Percentiles rank a stretch among this genome's conserved stretches.
phyloP scores from a whole-genome alignment of 2,329 filamentous ascomycete species.

The Lasiodiplodia sp. region DNA sequence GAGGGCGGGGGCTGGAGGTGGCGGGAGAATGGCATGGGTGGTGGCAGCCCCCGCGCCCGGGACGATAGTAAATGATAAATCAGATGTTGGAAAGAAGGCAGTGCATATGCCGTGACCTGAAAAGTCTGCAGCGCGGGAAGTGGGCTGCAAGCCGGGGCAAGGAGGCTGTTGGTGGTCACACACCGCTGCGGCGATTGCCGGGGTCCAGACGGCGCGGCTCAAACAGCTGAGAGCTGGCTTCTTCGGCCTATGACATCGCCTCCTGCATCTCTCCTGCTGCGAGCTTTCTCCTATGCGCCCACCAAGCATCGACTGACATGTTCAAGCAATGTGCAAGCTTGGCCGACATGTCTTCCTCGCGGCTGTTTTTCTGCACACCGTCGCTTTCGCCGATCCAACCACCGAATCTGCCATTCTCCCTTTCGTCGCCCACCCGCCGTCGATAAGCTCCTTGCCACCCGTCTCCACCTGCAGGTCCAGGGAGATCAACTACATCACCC shows the following conservation, averaged over 20 bases:
- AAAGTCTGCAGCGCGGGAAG: conserved; percentile 19
- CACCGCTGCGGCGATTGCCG: conserved; percentile 28
- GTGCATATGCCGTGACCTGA: conserved; percentile 12
- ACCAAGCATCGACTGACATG: conserved; percentile 27
- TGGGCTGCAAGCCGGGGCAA: conserved; percentile 11
- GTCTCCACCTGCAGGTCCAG: conserved; percentile 57
- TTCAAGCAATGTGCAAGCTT: conserved; percentile 33
- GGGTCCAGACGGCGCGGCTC: conserved; percentile 7
- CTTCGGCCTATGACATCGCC: conserved; percentile 27
- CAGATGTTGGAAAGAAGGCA: conserved; percentile 1
- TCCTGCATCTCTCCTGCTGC: conserved; percentile 15
- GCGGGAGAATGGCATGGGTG: neutral
- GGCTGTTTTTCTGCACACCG: conserved; percentile 37
- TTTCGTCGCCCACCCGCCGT: conserved; percentile 28
- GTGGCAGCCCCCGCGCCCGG: neutral
- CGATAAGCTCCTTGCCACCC: conserved; percentile 22
- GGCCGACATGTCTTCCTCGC: conserved; percentile 31
- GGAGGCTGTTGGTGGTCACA: conserved; percentile 4
- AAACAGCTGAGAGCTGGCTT: conserved; percentile 19
- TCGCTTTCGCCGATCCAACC: conserved; percentile 31
- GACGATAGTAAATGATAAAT: conserved; percentile 27
- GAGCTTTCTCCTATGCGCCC: conserved; percentile 25
- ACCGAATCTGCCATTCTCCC: conserved; percentile 31
- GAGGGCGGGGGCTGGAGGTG: conserved; percentile 3
- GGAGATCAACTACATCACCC: conserved; percentile 83